Conservation (phyloP, 805 yeast species). For the Blastobotrys chiropterorum region DNA sequence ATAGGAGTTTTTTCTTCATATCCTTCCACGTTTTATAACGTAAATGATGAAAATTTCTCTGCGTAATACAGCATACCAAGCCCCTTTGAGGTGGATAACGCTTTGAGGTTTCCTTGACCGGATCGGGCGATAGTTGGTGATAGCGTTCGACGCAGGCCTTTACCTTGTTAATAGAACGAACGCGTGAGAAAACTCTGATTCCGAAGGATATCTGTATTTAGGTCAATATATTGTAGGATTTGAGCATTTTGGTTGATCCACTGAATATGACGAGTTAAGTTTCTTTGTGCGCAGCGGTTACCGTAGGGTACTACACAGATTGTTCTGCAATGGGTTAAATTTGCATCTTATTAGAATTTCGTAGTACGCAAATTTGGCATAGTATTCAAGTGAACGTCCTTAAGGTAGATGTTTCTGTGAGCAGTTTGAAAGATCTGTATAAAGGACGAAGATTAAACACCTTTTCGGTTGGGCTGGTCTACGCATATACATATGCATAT, state of each 20-base stretch:
- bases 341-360: no score
- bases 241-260: slow-evolving; percentile 6
- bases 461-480: neutral
- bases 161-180: slow-evolving; percentile 25
- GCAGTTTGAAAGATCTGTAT: neutral
- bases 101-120: slow-evolving; percentile 24
- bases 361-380: no score
- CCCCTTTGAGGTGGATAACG: slow-evolving; percentile 18
- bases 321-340: no score
- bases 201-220: neutral
- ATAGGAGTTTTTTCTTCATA: slow-evolving; percentile 14
- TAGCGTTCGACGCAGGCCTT: slow-evolving; percentile 26
- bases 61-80: slow-evolving; percentile 21
- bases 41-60: slow-evolving; percentile 25
- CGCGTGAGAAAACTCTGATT: slow-evolving; percentile 24
- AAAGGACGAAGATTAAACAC: neutral
- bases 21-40: slow-evolving; percentile 30
- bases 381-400: no score
- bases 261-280: neutral
- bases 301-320: no score
- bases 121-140: slow-evolving; percentile 26
- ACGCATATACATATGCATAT: no score
- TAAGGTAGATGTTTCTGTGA: neutral
- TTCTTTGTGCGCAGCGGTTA: no score
- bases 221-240: slow-evolving; percentile 5